phyloP scores from a whole-genome alignment of 768 basidiomycete species.

The Trametes cingulata region DNA sequence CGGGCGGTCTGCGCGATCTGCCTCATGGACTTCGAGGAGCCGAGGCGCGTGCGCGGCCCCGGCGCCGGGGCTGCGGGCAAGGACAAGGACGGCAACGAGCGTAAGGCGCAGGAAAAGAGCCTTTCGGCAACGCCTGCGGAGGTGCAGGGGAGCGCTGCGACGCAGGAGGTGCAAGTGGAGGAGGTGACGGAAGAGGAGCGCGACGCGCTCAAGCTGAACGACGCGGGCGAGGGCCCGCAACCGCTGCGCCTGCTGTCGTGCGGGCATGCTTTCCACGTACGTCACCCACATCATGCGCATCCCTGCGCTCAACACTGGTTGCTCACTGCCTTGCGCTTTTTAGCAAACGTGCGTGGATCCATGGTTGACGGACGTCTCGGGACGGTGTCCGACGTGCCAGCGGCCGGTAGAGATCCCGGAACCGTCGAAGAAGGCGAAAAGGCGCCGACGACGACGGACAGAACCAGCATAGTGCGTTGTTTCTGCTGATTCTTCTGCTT shows the following conservation, averaged over 20 bases:
- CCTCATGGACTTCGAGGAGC: slow-evolving; percentile 82
- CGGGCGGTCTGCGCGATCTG: slow-evolving; percentile 86
- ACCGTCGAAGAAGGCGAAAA: slow-evolving; percentile 22
- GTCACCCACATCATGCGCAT: slow-evolving; percentile 29
- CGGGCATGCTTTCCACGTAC: slow-evolving; percentile 89
- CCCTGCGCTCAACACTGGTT: background rate
- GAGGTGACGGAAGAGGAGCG: slow-evolving; percentile 41
- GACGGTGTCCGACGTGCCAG: slow-evolving; percentile 88
- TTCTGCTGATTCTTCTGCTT: background rate
- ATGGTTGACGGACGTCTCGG: slow-evolving; percentile 84
- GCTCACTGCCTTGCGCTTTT: slow-evolving; percentile 14
- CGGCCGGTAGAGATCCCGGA: slow-evolving; percentile 54
- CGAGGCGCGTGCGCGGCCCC: slow-evolving; percentile 41
- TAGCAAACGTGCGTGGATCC: slow-evolving; percentile 86
- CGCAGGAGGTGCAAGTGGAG: slow-evolving; percentile 35
- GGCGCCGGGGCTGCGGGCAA: slow-evolving; percentile 31
- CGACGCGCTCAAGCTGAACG: slow-evolving; percentile 54
- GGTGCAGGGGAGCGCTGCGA: slow-evolving; percentile 11
- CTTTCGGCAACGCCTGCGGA: background rate
- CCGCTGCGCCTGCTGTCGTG: slow-evolving; percentile 76
- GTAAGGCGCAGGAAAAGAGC: background rate
- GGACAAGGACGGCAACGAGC: background rate
- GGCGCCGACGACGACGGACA: slow-evolving; percentile 10
- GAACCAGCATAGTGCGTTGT: background rate
- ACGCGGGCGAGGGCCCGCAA: slow-evolving; percentile 76